These are phyloP conservation scores for Bolboschoenus planiculmis DNA, from an alignment of 176 grass and related monocot genomes.

Conservation along the genomic window DNA sequence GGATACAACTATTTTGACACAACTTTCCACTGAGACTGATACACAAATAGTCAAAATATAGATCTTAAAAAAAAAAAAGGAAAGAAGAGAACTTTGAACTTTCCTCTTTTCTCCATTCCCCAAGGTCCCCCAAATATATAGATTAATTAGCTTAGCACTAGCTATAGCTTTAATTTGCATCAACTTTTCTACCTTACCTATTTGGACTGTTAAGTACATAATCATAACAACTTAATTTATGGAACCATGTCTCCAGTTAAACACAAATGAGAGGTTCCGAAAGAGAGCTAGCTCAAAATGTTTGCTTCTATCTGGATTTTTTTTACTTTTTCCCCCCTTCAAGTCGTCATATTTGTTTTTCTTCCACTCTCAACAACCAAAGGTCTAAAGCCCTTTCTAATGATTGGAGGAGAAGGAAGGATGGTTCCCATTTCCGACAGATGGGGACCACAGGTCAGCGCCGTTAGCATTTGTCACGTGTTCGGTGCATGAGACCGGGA, in stretches of 20 bases:
- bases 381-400: background rate
- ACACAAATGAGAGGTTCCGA: background rate
- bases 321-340: background rate
- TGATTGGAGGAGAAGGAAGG: background rate
- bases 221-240: background rate
- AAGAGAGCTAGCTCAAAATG: background rate
- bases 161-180: background rate
- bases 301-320: background rate
- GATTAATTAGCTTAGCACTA: background rate
- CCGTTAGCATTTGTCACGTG: slow-evolving; percentile 54
- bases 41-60: background rate
- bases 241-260: background rate
- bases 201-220: slow-evolving; percentile 6
- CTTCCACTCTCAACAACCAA: background rate
- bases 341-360: background rate
- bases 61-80: background rate
- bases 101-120: background rate
- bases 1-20: slow-evolving; percentile 9
- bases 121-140: background rate
- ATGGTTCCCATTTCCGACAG: background rate
- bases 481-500: slow-evolving; percentile 69
- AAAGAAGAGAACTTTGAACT: background rate
- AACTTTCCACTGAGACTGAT: background rate
- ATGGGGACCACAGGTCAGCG: slow-evolving; percentile 66
- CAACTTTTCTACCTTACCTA: slow-evolving; percentile 2